Evolutionary conservation across 1,139 yeast species (phyloP), one percentile per base, ranked within the genome.

Genomic region (Candida sanyaensis): DNA sequence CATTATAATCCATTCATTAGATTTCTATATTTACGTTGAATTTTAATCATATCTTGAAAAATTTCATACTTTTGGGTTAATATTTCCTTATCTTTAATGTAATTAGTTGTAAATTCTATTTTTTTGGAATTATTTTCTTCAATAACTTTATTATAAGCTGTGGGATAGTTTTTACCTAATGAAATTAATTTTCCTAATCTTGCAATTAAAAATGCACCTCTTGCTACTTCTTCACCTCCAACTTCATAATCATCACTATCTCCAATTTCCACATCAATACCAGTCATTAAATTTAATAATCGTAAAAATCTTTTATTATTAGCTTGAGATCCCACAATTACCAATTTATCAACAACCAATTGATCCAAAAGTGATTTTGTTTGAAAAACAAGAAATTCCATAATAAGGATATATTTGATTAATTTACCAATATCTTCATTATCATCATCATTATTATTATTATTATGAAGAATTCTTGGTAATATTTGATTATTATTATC

Each of bases 301-400:
- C 59, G 50, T 24, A 78, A 57, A 44, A 81, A 67, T 43, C 84
- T 60, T 9, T 31, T 21, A 54, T 81, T 82, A 41, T 70, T 65
- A 3, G 77, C 76, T 54, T 80, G 86, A 32, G 84, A 77, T 4
- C 86, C 86, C 53, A 76, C 68, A 1, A 80, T 60, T 3, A 66
- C 54, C 5, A 82, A 62, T 13, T 64, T 61, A 1, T 77, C 58
- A 5, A 24, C 32, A 3, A 13, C 6, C 12, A 49, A 42, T 0
- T 50, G 42, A 2, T 61, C 63, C 1, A 75, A 48, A 26, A 80
- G 63, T 43, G 73, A 75, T 43, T 58, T 61, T 1, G 81, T 69
- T 57, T 81, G 84, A 46, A 81, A 75, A 1, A 75, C 74, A 17
- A 81, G 59, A 51, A 77, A 81, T 58, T 81, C 86, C 11, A 80